These are phyloP conservation scores for Botrytis fragariae DNA, from an alignment of 2,329 filamentous ascomycete genomes.

Conservation along the genomic window DNA sequence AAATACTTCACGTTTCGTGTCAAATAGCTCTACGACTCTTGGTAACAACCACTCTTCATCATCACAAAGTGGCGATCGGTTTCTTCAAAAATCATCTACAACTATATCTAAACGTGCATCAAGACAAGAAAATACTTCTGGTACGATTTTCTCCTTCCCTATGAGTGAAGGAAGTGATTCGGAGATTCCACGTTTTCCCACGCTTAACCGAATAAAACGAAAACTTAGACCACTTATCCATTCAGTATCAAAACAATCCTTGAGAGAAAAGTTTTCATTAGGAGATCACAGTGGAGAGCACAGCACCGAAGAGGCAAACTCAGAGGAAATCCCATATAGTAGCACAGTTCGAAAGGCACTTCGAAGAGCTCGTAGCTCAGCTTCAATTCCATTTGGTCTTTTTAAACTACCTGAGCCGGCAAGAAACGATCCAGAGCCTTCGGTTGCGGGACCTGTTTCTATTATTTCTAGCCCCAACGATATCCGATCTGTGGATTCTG, in stretches of 20 bases:
- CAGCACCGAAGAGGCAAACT: neutral
- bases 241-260: constrained; percentile 6
- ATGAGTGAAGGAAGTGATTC: constrained; percentile 15
- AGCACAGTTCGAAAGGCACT: neutral
- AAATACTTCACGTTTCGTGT: neutral
- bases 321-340: neutral
- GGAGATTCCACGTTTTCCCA: constrained; percentile 1
- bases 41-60: neutral
- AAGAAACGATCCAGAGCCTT: neutral
- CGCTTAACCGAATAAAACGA: neutral
- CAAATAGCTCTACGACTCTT: neutral
- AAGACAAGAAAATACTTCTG: neutral
- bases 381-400: constrained; percentile 9
- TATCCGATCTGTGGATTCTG: neutral
- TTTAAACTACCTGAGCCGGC: constrained; percentile 9
- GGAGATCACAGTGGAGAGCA: neutral
- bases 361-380: constrained; percentile 14
- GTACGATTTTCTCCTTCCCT: constrained; percentile 4
- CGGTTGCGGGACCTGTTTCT: neutral
- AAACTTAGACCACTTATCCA: constrained; percentile 12
- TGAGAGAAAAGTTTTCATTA: neutral
- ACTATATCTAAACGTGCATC: neutral
- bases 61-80: neutral
- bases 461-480: neutral
- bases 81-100: neutral